Percentiles rank a stretch among this genome's conserved stretches.
Evolutionary conservation across 257 asterid genomes (phyloP).

Genomic region (Paraleonurus japonicus): DNA sequence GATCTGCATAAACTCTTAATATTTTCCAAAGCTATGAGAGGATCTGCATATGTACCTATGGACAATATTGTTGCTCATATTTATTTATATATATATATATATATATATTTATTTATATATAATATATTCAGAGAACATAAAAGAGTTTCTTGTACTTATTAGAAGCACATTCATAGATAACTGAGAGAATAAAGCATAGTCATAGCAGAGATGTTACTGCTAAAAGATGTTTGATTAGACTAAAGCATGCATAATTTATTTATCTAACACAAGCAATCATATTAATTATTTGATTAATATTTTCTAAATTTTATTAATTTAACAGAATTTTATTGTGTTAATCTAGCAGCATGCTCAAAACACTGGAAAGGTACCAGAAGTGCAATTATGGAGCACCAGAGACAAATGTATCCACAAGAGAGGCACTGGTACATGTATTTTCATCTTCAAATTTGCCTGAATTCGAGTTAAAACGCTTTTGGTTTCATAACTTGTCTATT

Average conservation of each 20-base stretch:
- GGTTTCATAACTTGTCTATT: no score
- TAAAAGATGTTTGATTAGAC: slow-evolving; percentile 26
- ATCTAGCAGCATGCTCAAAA: slow-evolving; percentile 85
- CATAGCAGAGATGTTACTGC: background rate
- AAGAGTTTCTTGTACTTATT: slow-evolving; percentile 14
- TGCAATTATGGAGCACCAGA: slow-evolving; percentile 99
- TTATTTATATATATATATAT: no score
- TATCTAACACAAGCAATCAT: background rate
- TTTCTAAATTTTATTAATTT: background rate
- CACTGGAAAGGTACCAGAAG: slow-evolving; percentile 96
- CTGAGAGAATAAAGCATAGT: slow-evolving; percentile 16
- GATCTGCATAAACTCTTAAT: slow-evolving; percentile 6
- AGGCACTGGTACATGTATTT: slow-evolving; percentile 71
- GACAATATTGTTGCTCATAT: slow-evolving; percentile 19
- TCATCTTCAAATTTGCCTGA: background rate
- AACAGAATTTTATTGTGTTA: slow-evolving; percentile 25
- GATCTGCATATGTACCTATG: slow-evolving; percentile 27
- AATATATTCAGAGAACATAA: background rate
- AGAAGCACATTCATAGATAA: slow-evolving; percentile 13
- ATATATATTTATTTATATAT: no score
- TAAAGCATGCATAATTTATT: background rate
- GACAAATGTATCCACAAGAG: slow-evolving; percentile 76
- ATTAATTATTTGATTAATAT: background rate
- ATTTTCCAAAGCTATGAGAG: slow-evolving; percentile 24
- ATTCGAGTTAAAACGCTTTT: no score